These are phyloP conservation scores for Exidia glandulosa DNA, from an alignment of 768 basidiomycete species.

Conservation along the genomic window DNA sequence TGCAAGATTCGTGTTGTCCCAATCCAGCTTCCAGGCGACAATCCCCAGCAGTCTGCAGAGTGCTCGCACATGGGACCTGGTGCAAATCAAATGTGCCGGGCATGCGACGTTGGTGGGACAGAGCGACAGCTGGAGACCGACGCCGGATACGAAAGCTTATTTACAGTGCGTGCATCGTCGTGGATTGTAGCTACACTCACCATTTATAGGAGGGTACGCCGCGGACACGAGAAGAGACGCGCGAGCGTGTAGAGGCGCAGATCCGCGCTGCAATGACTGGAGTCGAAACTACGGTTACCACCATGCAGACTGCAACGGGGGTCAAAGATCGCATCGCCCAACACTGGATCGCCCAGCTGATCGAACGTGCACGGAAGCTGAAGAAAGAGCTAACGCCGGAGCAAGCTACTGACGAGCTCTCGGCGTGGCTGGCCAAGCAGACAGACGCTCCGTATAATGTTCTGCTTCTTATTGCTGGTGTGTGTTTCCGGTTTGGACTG, in stretches of 20 bases:
- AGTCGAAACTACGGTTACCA: constrained; percentile 11
- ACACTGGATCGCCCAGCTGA: constrained; percentile 20
- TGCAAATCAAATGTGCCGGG: constrained; percentile 8
- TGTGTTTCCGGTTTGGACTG: too few species aligned
- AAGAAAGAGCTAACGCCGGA: too few species aligned
- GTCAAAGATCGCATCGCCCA: constrained; percentile 25
- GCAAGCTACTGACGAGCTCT: too few species aligned
- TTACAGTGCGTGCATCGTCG: not conserved
- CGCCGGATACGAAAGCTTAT: constrained; percentile 5
- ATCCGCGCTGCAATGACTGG: constrained; percentile 21
- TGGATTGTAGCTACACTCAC: too few species aligned
- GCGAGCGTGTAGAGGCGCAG: constrained; percentile 17
- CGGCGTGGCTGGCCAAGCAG: too few species aligned
- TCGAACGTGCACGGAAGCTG: too few species aligned
- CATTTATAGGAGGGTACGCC: too few species aligned
- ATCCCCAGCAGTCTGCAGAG: constrained; percentile 13
- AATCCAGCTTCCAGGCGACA: constrained; percentile 8
- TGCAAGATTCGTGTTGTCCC: constrained; percentile 2
- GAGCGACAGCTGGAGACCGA: constrained; percentile 3
- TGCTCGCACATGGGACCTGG: constrained; percentile 8
- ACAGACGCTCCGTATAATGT: too few species aligned
- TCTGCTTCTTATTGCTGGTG: too few species aligned
- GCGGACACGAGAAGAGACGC: too few species aligned
- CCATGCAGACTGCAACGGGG: constrained; percentile 13
- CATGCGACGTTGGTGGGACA: constrained; percentile 7